A percentile compares a stretch with the other conserved stretches of the same genome.
Conservation (phyloP, 2,329 filamentous ascomycete genomes). For the Nemania bipapillata region DNA sequence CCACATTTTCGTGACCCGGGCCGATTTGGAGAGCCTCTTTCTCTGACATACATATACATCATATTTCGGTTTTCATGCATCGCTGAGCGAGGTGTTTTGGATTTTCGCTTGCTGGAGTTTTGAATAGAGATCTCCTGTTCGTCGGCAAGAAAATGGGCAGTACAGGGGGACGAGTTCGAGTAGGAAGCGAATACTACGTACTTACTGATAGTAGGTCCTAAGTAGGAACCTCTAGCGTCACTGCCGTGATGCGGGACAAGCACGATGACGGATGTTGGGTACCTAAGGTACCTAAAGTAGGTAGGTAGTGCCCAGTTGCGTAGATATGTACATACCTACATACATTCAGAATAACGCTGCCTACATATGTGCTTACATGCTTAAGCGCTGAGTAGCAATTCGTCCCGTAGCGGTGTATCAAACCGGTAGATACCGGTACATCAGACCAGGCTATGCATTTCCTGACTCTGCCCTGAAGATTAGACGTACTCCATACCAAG, state of each 20-base stretch:
- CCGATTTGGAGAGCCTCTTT: constrained; percentile 31
- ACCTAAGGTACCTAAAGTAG: no score
- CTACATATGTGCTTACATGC: constrained; percentile 22
- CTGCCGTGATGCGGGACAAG: not conserved
- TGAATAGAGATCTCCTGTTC: constrained; percentile 15
- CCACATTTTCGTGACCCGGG: constrained; percentile 21
- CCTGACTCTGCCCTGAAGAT: no score
- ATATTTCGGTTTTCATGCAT: constrained; percentile 22
- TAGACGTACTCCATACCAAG: not conserved
- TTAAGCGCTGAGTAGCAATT: constrained; percentile 25
- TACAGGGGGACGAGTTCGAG: not conserved
- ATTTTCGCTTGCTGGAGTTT: constrained; percentile 11
- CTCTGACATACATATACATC: constrained; percentile 22
- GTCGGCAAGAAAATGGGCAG: not conserved
- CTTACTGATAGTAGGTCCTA: not conserved
- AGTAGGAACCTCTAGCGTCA: constrained; percentile 1
- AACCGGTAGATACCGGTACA: constrained; percentile 8
- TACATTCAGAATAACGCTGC: no score
- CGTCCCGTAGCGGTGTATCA: constrained; percentile 12
- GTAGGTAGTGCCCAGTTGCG: not conserved
- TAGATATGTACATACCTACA: no score
- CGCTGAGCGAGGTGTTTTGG: constrained; percentile 31
- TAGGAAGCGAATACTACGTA: not conserved
- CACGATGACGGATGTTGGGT: constrained; percentile 5
- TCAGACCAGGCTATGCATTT: not conserved